Base-by-base conservation (phyloP, 371 early-diverging fungal species). In the Spraguea lophii region DNA sequence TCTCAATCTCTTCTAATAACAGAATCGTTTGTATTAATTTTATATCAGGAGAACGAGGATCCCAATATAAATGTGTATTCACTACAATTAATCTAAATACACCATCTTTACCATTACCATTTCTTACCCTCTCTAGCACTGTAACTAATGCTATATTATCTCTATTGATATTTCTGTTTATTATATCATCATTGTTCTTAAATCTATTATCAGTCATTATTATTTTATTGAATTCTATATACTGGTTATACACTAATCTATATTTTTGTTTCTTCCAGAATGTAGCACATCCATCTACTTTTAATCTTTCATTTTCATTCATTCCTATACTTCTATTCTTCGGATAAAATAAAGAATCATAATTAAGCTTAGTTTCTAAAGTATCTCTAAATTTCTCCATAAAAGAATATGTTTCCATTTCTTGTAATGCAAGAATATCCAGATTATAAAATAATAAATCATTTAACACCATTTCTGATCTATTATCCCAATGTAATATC, bases 201-300 rank as follows among this genome's bases (percentile, higher is more conserved):
- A 90, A 81, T 52, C 85, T 84, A 19, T 80, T 75, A 52, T 86
- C 74, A 53, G 78, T 76, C 66, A 88, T 75, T 3, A 86, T 84
- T 48, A 82, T 78, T 63, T 85, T 84, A 62, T 83, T 84, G 71
- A 92, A 92, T 65, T 88, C 87, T 20, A 93, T 74, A 35, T 79
- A 62, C 44, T 79, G 74, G 49, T 82, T 76, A 30, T 85, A 83
- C 22, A 86, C 55, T 37, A 85, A 53, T 19, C 64, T 66, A 65
- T 83, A 85, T 57, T 56, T 82, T 40, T 75, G 71, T 32, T 77
- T 58, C 61, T 83, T 85, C 76, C 76, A 94, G 64, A 97, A 91
- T 0, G 80, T 92, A 6, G 91, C 93, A 69, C 92, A 92, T 3
- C 98, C 98, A 69, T 94, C 93, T 0, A 93, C 91, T 10, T 63